Evolutionary conservation across 169 alveolate genomes (phyloP).

Genomic region (Plasmodium inui): DNA sequence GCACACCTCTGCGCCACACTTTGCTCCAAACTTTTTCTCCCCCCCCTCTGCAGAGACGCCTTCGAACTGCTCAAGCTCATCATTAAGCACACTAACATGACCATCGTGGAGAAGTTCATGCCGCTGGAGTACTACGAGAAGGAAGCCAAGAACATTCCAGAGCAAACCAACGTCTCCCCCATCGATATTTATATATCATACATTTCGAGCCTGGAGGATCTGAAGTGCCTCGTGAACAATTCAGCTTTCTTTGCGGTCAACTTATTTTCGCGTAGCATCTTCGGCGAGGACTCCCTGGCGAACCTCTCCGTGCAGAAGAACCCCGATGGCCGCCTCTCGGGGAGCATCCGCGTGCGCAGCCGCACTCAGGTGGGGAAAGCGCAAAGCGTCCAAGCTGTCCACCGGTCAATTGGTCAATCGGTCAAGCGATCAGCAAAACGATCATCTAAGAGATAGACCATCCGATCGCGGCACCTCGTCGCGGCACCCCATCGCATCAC

Average conservation of each 20-base stretch:
- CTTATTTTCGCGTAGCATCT: conserved; percentile 91
- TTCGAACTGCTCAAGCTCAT: conserved; percentile 62
- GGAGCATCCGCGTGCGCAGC: conserved; percentile 81
- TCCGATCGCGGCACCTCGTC: neutral
- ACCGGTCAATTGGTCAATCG: too few species aligned
- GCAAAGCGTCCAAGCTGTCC: too few species aligned
- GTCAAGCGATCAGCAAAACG: too few species aligned
- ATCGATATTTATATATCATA: conserved; percentile 77
- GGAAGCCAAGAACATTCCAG: conserved; percentile 54
- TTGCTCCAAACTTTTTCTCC: too few species aligned
- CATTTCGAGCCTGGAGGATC: conserved; percentile 71
- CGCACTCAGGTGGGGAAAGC: conserved; percentile 75
- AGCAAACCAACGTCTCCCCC: conserved; percentile 63
- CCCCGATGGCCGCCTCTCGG: conserved; percentile 77
- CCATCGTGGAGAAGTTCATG: conserved; percentile 72
- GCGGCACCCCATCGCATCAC: neutral
- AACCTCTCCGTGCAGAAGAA: conserved; percentile 87
- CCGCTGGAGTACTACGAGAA: conserved; percentile 67
- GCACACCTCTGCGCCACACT: too few species aligned
- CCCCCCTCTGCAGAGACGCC: conserved; percentile 58
- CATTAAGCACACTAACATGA: conserved; percentile 62
- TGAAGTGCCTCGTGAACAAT: conserved; percentile 69
- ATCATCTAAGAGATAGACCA: neutral
- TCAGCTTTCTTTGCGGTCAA: conserved; percentile 92
- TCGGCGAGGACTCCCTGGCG: conserved; percentile 94